Percentiles rank a stretch among this genome's conserved stretches.
Conservation (phyloP, 139 green algal species). For the Coelastrella sp. region DNA sequence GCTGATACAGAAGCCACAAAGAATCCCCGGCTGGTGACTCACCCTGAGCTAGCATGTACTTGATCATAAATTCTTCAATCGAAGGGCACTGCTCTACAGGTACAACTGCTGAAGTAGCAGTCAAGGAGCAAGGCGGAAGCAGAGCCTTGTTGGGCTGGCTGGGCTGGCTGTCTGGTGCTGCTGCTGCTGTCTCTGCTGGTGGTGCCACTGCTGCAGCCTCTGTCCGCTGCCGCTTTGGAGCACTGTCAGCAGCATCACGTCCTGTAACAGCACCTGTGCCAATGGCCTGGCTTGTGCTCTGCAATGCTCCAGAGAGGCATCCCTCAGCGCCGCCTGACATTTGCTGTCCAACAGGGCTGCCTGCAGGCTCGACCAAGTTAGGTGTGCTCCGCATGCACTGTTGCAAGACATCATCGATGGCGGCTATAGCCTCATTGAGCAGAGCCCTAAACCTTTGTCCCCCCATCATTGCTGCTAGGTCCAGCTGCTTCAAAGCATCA, state of each 20-base stretch:
- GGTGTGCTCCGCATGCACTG: not conserved
- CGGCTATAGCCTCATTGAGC: constrained; percentile 59
- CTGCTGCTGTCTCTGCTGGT: not conserved
- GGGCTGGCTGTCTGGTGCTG: not conserved
- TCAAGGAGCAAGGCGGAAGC: constrained; percentile 68
- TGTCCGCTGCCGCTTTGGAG: not conserved
- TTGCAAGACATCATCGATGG: constrained; percentile 34
- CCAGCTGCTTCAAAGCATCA: constrained; percentile 68
- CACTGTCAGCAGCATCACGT: not conserved
- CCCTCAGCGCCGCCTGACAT: not conserved
- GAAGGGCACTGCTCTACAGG: constrained; percentile 51
- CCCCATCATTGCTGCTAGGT: constrained; percentile 89
- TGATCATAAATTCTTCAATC: constrained; percentile 71
- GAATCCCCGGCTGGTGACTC: not conserved
- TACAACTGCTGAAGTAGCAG: constrained; percentile 14
- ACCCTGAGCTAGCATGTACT: constrained; percentile 59
- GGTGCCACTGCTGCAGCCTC: not conserved
- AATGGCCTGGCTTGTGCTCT: not conserved
- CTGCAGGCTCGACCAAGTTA: not conserved
- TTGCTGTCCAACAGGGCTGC: not conserved
- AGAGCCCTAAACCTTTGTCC: constrained; percentile 65
- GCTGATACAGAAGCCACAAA: constrained; percentile 29
- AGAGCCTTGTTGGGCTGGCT: not conserved
- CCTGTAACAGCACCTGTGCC: not conserved
- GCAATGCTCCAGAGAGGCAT: too few species aligned